These are phyloP conservation scores for Elsinoe arachidis DNA, from an alignment of 2,329 filamentous ascomycete genomes.

Conservation along the genomic window DNA sequence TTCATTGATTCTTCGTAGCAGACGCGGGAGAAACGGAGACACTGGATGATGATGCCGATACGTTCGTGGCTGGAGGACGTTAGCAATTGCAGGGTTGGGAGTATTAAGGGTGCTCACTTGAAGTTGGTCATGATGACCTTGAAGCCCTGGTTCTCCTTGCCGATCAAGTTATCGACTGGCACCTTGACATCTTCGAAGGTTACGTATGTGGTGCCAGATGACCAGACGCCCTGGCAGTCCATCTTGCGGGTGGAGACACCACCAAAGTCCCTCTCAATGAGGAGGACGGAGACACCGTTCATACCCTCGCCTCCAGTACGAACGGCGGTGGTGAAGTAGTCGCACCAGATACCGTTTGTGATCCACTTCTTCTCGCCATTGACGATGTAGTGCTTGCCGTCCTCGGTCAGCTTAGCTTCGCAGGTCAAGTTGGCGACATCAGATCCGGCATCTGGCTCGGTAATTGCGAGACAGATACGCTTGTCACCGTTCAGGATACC, in stretches of 20 bases:
- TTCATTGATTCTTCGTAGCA: slow-evolving; percentile 96
- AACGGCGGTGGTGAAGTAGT: slow-evolving; percentile 97
- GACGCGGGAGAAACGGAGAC: slow-evolving; percentile 85
- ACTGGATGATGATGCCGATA: slow-evolving; percentile 97
- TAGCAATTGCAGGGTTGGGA: slow-evolving; percentile 55
- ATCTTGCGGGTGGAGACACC: slow-evolving; percentile 90
- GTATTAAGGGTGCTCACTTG: slow-evolving; percentile 33
- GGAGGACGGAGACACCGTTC: slow-evolving; percentile 82
- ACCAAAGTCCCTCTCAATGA: slow-evolving; percentile 77
- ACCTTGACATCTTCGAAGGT: slow-evolving; percentile 99
- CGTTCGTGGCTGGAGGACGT: slow-evolving; percentile 98
- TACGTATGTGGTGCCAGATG: slow-evolving; percentile 89
- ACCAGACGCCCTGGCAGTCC: slow-evolving; percentile 98
- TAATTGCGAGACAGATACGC: slow-evolving; percentile 95
- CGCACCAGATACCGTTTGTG: slow-evolving; percentile 83
- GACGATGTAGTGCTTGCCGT: slow-evolving; percentile 98
- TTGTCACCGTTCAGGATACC: slow-evolving; percentile 87
- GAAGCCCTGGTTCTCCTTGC: slow-evolving; percentile 97
- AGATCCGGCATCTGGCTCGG: slow-evolving; percentile 84
- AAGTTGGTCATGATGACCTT: slow-evolving; percentile 99
- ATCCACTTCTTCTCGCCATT: slow-evolving; percentile 99
- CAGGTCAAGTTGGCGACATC: slow-evolving; percentile 94
- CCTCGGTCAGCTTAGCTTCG: slow-evolving; percentile 87
- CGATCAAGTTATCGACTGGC: slow-evolving; percentile 95
- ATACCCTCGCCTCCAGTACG: slow-evolving; percentile 79